A percentile compares a stretch with the other conserved stretches of the same genome.
These are phyloP conservation scores for Monilinia aucupariae DNA, from an alignment of 2,329 filamentous ascomycete species.

Conservation along the genomic window DNA sequence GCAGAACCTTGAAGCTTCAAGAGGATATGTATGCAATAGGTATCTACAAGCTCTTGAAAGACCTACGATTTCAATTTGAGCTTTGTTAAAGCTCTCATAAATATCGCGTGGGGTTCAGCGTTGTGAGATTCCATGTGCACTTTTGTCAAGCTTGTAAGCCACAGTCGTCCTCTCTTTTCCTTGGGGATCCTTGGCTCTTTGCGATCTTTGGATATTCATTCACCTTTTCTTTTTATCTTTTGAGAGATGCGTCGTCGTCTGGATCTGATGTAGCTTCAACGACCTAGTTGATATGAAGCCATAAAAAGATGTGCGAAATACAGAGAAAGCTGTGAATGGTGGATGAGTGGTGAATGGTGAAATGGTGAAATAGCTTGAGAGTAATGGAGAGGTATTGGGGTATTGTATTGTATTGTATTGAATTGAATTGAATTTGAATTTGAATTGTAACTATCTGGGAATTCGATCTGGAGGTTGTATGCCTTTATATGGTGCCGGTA, in stretches of 20 bases:
- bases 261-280: not conserved
- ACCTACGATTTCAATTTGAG: constrained; percentile 35
- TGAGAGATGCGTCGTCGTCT: not conserved
- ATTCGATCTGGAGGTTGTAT: no score
- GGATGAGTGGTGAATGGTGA: no score
- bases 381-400: no score
- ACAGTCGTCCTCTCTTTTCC: not conserved
- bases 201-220: not conserved
- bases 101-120: constrained; percentile 33
- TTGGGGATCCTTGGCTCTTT: not conserved
- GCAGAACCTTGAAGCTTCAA: constrained; percentile 20
- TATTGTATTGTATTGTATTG: no score
- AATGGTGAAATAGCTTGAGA: no score
- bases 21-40: constrained; percentile 18
- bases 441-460: no score
- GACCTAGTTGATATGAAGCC: not conserved
- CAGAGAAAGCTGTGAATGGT: no score
- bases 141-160: constrained; percentile 14
- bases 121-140: constrained; percentile 30
- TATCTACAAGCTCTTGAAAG: constrained; percentile 32
- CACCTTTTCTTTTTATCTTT: not conserved
- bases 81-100: constrained; percentile 32
- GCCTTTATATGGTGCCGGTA: not conserved
- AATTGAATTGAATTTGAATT: no score
- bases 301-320: not conserved